Conservation (phyloP, 495 filamentous ascomycete species). For the Symbiotaphrina buchneri region DNA sequence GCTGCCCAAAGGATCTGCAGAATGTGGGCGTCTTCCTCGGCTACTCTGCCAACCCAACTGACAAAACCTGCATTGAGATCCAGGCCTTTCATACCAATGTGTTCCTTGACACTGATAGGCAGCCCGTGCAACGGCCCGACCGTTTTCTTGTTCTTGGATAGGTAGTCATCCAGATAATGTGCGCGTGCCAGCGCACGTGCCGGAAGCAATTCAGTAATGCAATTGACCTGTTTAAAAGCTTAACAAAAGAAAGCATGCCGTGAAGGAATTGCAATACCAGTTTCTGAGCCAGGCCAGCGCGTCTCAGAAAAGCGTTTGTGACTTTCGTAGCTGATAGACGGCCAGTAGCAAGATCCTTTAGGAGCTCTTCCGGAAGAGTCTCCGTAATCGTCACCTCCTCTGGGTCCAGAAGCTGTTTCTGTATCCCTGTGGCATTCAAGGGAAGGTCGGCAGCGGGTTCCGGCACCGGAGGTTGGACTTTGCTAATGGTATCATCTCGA, state of each 20-base stretch:
- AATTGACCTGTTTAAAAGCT: slow-evolving; percentile 20
- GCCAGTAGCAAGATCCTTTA: slow-evolving; percentile 19
- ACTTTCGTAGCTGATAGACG: slow-evolving; percentile 21
- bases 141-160: slow-evolving; percentile 12
- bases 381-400: slow-evolving; percentile 28
- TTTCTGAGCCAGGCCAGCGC: slow-evolving; percentile 34
- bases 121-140: slow-evolving; percentile 44
- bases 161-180: slow-evolving; percentile 13
- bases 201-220: slow-evolving; percentile 44
- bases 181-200: slow-evolving; percentile 13
- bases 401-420: slow-evolving; percentile 18
- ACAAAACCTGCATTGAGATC: slow-evolving; percentile 24
- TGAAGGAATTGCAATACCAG: slow-evolving; percentile 14
- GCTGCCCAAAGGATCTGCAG: slow-evolving; percentile 21
- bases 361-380: slow-evolving; percentile 17
- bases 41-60: slow-evolving; percentile 17
- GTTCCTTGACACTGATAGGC: slow-evolving; percentile 46
- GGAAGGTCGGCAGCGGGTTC: slow-evolving; percentile 12
- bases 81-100: slow-evolving; percentile 32
- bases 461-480: slow-evolving; percentile 15
- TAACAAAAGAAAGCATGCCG: slow-evolving; percentile 5
- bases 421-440: slow-evolving; percentile 18
- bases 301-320: slow-evolving; percentile 32
- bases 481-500: slow-evolving; percentile 19
- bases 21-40: slow-evolving; percentile 20